These are phyloP conservation scores for Botryotinia convoluta DNA, from an alignment of 2,329 filamentous ascomycete species.

Conservation along the genomic window DNA sequence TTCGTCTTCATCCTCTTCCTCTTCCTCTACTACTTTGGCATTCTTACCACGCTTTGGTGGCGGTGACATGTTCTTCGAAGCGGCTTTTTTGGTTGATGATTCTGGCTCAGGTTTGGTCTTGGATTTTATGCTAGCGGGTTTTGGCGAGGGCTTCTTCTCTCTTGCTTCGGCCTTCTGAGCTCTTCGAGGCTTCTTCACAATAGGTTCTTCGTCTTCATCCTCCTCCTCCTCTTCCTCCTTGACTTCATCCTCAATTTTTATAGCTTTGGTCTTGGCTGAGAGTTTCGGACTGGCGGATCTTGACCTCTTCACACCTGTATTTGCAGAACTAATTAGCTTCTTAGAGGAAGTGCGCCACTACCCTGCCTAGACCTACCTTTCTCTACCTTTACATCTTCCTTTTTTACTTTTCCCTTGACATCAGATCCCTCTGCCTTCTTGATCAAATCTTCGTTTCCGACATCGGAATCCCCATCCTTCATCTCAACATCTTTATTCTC, in stretches of 20 bases:
- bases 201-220: slow-evolving; percentile 36
- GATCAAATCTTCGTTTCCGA: slow-evolving; percentile 19
- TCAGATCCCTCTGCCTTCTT: slow-evolving; percentile 24
- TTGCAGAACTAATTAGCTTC: slow-evolving; percentile 22
- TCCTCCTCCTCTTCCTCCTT: slow-evolving; percentile 47
- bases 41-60: slow-evolving; percentile 24
- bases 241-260: slow-evolving; percentile 33
- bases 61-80: slow-evolving; percentile 25
- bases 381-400: slow-evolving; percentile 18
- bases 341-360: background rate
- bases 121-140: slow-evolving; percentile 23
- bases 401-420: background rate
- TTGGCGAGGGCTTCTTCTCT: slow-evolving; percentile 32
- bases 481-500: slow-evolving; percentile 34
- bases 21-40: slow-evolving; percentile 23
- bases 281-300: slow-evolving; percentile 28
- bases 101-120: slow-evolving; percentile 24
- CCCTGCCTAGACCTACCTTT: background rate
- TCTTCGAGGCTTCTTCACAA: slow-evolving; percentile 44
- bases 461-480: slow-evolving; percentile 32
- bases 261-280: slow-evolving; percentile 26
- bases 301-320: slow-evolving; percentile 29
- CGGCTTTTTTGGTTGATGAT: slow-evolving; percentile 21
- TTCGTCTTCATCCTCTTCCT: slow-evolving; percentile 37
- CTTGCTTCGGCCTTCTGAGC: slow-evolving; percentile 47